Evolutionary conservation across 345 rosid species (phyloP), one percentile per base, ranked within the genome.

Genomic region (Acer negundo): DNA sequence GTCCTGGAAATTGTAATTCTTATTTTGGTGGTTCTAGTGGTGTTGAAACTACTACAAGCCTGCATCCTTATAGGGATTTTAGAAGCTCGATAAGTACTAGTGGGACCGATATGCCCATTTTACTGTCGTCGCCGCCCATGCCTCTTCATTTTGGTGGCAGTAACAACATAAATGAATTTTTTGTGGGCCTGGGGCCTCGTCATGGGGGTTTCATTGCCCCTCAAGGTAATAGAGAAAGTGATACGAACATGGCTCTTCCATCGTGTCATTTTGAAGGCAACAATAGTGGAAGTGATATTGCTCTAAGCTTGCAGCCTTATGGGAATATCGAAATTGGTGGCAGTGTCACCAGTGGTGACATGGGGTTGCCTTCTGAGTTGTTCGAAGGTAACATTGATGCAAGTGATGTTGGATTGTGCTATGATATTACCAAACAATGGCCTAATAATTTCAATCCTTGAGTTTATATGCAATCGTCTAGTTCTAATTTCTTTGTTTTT

Each of bases 361-460:
- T 62, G 67, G 67, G 40, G 22, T 19, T 23, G 17, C 15, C 67
- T 4, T 61, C 58, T 16, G 76, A 61, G 22, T 23, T 59, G 20
- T 13, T 58, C 9, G 12, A 35, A 2, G 20, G 56, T 20, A 44
- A 67, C 58, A 62, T 44, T 1, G 0, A 26, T 4, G 31, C 31
- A 44, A 62, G 76, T 44, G 69, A 73, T 23, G 24, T 62, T 73
- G 76, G 76, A 23, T 17, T 62, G 56, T 24, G 44, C 40, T 62
- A 62, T 62, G 68, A 73, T 73, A 68, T 62, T 62, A 13, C 58
- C 58, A 73, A 73, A 46, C 58, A 17, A 16, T 73, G 58, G 56
- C 67, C 22, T 22, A 2, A 10, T 58, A 62, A 44, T 62, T 62
- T 73, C 68, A 20, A 16, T 42, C 69, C 59, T 47, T 73, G 58